Base-by-base conservation (phyloP, 2,329 filamentous ascomycete species). In the Fusarium sp. region DNA sequence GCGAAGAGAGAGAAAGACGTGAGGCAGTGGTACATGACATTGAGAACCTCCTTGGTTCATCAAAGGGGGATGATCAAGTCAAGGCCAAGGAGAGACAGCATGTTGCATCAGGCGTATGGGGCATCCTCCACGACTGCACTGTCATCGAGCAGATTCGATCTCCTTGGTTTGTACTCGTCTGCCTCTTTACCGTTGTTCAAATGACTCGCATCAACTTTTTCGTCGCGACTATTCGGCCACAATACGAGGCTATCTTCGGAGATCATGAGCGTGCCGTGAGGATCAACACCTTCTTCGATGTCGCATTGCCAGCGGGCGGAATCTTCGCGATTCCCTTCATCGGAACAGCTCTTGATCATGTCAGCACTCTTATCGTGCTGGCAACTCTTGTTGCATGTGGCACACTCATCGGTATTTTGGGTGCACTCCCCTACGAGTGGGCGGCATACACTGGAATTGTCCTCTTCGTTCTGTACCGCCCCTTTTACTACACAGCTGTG, bases 141-240 rank as follows among this genome's bases (percentile, higher is more conserved):
- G 91, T 92, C 0, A 73, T 84, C 21, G 80, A 92, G 72, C 94
- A 97, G 78, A 91, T 97, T 69, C 78, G 81, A 10, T 92, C 90
- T 4, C 90, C 90, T 0, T 97, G 93, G 93, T 97, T 96, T 77
- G 82, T 93, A 18, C 84, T 97, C 36, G 92, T 97, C 72, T 91
- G 92, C 7, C 79, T 93, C 20, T 95, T 97, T 76, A 97, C 93
- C 7, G 84, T 91, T 31, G 79, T 92, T 37, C 90, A 91, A 76
- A 92, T 91, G 89, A 90, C 89, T 4, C 86, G 91, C 29, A 96
- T 97, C 84, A 97, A 97, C 80, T 97, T 94, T 81, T 96, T 97
- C 76, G 92, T 97, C 52, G 93, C 94, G 5, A 96, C 94, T 4
- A 90, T 97, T 66, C 86, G 91, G 3, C 85, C 90, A 3, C 94